Conservation (phyloP, 257 asterid species). For the Prunella vulgaris region DNA sequence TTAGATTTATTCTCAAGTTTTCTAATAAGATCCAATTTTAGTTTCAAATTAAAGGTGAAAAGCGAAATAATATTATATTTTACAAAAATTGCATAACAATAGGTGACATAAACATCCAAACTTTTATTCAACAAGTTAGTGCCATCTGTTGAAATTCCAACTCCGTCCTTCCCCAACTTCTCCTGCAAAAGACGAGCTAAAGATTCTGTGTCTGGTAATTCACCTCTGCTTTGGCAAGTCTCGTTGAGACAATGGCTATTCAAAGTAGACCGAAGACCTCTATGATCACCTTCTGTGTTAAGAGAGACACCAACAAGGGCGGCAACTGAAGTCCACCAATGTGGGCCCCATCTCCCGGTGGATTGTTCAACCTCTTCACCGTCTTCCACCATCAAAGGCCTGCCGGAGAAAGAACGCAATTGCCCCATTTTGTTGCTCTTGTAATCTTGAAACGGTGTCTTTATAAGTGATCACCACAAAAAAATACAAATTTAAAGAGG, state of each 20-base stretch:
- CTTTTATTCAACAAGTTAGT: constrained; percentile 56
- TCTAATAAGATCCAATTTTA: too few relatives aligned
- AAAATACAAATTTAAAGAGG: too few relatives aligned
- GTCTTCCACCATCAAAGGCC: constrained; percentile 54
- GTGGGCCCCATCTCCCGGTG: constrained; percentile 28
- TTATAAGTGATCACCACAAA: constrained; percentile 37
- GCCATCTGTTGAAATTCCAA: constrained; percentile 55
- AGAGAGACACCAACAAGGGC: constrained; percentile 69
- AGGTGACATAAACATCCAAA: constrained; percentile 54
- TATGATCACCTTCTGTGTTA: constrained; percentile 24
- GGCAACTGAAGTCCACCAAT: constrained; percentile 47
- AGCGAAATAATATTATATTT: too few relatives aligned
- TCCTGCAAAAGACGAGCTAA: constrained; percentile 49
- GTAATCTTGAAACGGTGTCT: constrained; percentile 44
- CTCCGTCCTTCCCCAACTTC: constrained; percentile 59
- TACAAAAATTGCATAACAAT: too few relatives aligned
- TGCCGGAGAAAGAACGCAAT: constrained; percentile 37
- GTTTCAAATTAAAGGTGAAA: too few relatives aligned
- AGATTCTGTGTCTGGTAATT: constrained; percentile 56
- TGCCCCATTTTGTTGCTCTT: constrained; percentile 62
- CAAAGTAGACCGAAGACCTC: constrained; percentile 21
- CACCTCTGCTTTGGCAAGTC: constrained; percentile 42
- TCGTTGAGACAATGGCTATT: neutral
- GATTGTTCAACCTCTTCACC: constrained; percentile 93
- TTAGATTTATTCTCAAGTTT: too few relatives aligned